Base-by-base conservation (phyloP, 2,329 filamentous ascomycete genomes). In the Aspergillus melleus region DNA sequence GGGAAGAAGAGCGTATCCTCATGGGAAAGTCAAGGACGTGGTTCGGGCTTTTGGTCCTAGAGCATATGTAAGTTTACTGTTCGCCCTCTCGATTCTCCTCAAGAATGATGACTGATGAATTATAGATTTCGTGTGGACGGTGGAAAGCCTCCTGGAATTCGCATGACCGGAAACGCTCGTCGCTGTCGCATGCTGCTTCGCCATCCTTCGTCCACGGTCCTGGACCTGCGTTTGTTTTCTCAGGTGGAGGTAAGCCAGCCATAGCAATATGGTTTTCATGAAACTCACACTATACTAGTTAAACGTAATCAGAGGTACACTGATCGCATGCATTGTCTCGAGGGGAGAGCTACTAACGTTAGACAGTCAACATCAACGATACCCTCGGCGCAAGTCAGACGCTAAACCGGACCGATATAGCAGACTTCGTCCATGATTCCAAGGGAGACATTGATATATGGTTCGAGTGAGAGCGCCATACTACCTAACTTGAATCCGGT, bases 1-100 rank as follows among this genome's bases (percentile, higher is more conserved):
- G 62, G 19, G 64, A 60, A 4, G 67, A 72, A 22, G 74, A 77
- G 42, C 63, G 70, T 16, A 63, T 67, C 11, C 64, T 83, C 57
- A 77, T 81, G 72, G 72, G 77, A 22, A 76, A 76, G 52, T 71
- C 78, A 0, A 74, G 83, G 44, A 77, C 82, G 0, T 85, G 83
- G 82, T 80, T 84, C 66, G 81, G 80, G 3, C 73, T 84, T 4
- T 77, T 83, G 59, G 80, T 84, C 20, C 69, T 85, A 11, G 81
- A 84, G 24, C 78, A 84, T 60, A 84, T 82, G 64, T 76, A 55
- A 8, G 36, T 3, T n/a, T n/a, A n/a, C 8, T 42, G 16, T 29
- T 29, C 26, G 26, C 26, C 36, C 46, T 61, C 51, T 6, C n/a
- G 16, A 22, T 24, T 3, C 14, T 11, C 6, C 4, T 12, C 10